Conservation (phyloP, 2,329 filamentous ascomycete species). For the Colletotrichum sp. region DNA sequence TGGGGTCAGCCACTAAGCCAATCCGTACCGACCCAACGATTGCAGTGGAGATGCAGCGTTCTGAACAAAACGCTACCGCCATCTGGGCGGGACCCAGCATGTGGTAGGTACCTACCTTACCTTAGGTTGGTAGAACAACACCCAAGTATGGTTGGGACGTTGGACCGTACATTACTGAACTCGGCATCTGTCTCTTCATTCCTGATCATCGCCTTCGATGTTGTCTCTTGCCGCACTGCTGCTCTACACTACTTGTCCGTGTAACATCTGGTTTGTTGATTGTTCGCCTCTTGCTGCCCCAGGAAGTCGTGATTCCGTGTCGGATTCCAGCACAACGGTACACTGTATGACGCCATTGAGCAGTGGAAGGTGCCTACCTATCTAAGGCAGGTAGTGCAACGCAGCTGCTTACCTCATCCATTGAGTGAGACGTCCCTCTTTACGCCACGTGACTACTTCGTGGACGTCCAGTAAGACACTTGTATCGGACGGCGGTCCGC, state of each 20-base stretch:
- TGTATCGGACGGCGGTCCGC: neutral
- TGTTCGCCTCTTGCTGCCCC: neutral
- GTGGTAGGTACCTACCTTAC: neutral
- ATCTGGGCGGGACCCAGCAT: neutral
- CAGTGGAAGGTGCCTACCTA: neutral
- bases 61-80: neutral
- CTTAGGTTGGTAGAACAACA: neutral
- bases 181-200: neutral
- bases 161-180: neutral
- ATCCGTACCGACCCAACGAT: neutral
- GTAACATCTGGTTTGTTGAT: neutral
- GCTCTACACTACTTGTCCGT: neutral
- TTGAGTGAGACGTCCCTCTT: neutral
- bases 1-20: neutral
- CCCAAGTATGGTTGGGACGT: neutral
- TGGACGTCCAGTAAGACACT: neutral
- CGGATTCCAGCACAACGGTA: neutral
- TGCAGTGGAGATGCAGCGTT: neutral
- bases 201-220: neutral
- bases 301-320: neutral
- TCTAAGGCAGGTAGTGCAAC: too few species aligned
- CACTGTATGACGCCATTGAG: slow-evolving; percentile 9
- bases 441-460: neutral
- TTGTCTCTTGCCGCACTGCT: neutral
- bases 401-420: slow-evolving; percentile 8